These are phyloP conservation scores for Trichoderma harzianum DNA, from an alignment of 2,329 filamentous ascomycete genomes.

Conservation along the genomic window DNA sequence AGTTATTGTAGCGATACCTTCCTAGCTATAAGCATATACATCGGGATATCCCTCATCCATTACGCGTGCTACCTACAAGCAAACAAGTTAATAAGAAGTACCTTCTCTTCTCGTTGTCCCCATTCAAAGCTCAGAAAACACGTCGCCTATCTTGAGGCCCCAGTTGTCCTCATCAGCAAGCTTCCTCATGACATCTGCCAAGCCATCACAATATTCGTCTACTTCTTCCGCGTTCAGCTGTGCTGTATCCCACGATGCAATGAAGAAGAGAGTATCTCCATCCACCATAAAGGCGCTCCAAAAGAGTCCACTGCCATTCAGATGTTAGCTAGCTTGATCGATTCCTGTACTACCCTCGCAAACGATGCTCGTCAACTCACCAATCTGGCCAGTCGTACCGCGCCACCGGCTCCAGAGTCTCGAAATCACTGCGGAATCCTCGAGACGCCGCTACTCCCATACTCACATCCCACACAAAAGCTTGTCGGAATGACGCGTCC, in stretches of 20 bases:
- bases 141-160: slow-evolving; percentile 27
- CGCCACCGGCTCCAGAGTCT: slow-evolving; percentile 29
- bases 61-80: background rate
- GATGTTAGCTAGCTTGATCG: background rate
- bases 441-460: slow-evolving; percentile 27
- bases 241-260: slow-evolving; percentile 41
- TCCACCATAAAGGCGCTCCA: slow-evolving; percentile 40
- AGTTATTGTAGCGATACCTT: background rate
- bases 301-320: slow-evolving; percentile 32
- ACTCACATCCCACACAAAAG: slow-evolving; percentile 39
- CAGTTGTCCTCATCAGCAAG: slow-evolving; percentile 29
- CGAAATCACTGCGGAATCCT: slow-evolving; percentile 22
- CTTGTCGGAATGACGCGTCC: slow-evolving; percentile 36
- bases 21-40: background rate
- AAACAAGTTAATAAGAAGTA: background rate
- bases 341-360: background rate
- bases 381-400: slow-evolving; percentile 39
- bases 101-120: background rate
- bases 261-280: slow-evolving; percentile 32
- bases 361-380: slow-evolving; percentile 25
- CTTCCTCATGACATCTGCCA: slow-evolving; percentile 32
- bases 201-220: slow-evolving; percentile 29
- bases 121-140: slow-evolving; percentile 21
- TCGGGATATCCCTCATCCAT: background rate
- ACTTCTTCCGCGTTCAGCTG: slow-evolving; percentile 35